Evolutionary conservation across 257 asterid species (phyloP), one percentile per base, ranked within the genome.

Genomic region (Coffea canephora): DNA sequence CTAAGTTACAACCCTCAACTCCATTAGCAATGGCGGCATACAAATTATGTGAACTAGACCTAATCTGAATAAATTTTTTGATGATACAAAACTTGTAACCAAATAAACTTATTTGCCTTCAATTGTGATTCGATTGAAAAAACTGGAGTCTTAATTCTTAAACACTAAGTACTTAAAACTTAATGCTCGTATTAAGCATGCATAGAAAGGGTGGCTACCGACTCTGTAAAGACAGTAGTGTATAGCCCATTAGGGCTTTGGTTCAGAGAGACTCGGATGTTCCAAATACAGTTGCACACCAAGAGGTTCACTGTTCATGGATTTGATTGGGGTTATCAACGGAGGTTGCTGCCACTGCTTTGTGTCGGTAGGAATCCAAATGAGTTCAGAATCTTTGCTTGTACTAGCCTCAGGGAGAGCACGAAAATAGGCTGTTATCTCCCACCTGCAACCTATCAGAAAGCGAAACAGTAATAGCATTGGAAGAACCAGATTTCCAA

Each of bases 291-390:
- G 89, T 89, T 95, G 98, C 79, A 95, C 82, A 25, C 92, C 91
- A 36, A 95, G 93, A 76, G 98, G 97, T 69, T 95, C 92, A 80
- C 92, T 90, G 88, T 71, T 87, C 94, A 95, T 89, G 80, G 99
- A 95, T 87, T 90, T 95, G 83, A 95, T 89, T 0, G 99, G 99
- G 71, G 83, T 84, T 79, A 95, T 93, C 43, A 85, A 50, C 3
- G 99, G 92, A 9, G 94, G 92, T 84, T 90, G 93, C 83, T 88
- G 90, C 99, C 99, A 95, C 74, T 91, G 99, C 88, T 86, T 90
- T 34, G 88, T 83, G 81, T 91, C 96, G 2, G 97, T 89, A 36
- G 97, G 94, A 79, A 93, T 78, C 99, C 99, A 95, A 87, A 84
- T 83, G 43, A 39, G 43, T 48, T 90, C 94, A 4, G 94, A 89